Evolutionary conservation across 2,329 filamentous ascomycete genomes (phyloP).

Genomic region (Fusarium sp.): DNA sequence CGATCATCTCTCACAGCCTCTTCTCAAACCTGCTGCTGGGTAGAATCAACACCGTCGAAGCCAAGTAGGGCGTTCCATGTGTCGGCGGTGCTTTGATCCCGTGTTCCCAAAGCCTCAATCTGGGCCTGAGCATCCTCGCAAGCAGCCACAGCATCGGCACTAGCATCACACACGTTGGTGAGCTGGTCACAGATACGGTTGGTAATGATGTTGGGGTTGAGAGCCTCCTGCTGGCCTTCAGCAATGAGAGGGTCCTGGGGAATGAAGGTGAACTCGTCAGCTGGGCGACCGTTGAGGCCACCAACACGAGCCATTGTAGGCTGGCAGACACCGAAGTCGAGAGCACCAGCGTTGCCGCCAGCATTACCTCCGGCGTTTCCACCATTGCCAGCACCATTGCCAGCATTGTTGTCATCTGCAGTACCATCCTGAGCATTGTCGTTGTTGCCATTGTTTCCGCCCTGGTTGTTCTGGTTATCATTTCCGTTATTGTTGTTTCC

Average conservation of each 20-base stretch:
- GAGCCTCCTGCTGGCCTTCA: conserved; percentile 69
- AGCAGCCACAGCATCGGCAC: conserved; percentile 64
- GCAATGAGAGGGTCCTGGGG: conserved; percentile 69
- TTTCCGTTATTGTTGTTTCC: neutral
- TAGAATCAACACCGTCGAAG: conserved; percentile 44
- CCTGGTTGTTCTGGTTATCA: neutral
- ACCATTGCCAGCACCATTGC: neutral
- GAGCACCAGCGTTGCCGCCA: conserved; percentile 44
- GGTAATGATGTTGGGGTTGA: conserved; percentile 79
- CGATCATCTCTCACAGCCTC: conserved; percentile 1
- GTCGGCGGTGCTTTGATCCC: conserved; percentile 58
- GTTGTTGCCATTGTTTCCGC: neutral
- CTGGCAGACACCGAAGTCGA: conserved; percentile 63
- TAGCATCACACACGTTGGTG: conserved; percentile 71
- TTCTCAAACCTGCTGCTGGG: conserved; percentile 30
- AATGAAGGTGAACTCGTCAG: conserved; percentile 73
- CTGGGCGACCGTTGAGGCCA: conserved; percentile 64
- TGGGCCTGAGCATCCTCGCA: conserved; percentile 63
- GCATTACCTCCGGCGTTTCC: conserved; percentile 31
- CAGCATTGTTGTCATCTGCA: neutral
- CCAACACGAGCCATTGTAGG: conserved; percentile 69
- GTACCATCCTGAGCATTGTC: neutral
- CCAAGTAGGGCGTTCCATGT: conserved; percentile 56
- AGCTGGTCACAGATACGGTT: conserved; percentile 77
- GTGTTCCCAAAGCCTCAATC: conserved; percentile 60